Conservation (phyloP, 139 green algal genomes). For the Penium margaritaceum region DNA sequence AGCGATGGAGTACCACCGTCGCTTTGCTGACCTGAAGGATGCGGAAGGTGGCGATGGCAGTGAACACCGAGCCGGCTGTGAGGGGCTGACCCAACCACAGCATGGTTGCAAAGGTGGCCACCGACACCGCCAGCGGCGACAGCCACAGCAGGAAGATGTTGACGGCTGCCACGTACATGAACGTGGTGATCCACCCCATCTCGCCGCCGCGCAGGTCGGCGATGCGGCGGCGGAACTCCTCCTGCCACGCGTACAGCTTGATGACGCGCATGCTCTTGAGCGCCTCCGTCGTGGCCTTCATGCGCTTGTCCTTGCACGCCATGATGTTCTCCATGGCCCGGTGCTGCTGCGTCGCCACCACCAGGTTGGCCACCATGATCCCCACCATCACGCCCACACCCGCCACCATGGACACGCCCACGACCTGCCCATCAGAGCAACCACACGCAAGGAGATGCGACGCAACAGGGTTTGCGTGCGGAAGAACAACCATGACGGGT, state of each 20-base stretch:
- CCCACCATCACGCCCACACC: constrained; percentile 27
- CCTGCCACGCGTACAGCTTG: constrained; percentile 25
- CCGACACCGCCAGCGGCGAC: constrained; percentile 27
- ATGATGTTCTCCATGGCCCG: background rate
- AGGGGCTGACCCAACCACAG: constrained; percentile 2
- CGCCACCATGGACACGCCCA: constrained; percentile 34
- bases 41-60: constrained; percentile 35
- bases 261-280: constrained; percentile 34
- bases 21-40: constrained; percentile 29
- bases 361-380: constrained; percentile 21
- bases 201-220: background rate
- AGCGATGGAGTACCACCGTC: no score
- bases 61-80: constrained; percentile 17
- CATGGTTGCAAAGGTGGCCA: constrained; percentile 20
- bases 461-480: no score
- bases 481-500: no score
- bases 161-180: constrained; percentile 10
- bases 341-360: constrained; percentile 10
- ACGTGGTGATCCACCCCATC: background rate
- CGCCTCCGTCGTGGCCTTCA: constrained; percentile 31
- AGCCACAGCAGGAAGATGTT: constrained; percentile 44
- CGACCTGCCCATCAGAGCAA: no score
- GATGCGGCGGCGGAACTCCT: background rate
- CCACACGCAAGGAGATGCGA: no score
- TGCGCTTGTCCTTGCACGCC: constrained; percentile 15